A percentile compares a stretch with the other conserved stretches of the same genome.
These are phyloP conservation scores for Irpex sp. DNA, from an alignment of 1,284 basidiomycete genomes.

Conservation along the genomic window DNA sequence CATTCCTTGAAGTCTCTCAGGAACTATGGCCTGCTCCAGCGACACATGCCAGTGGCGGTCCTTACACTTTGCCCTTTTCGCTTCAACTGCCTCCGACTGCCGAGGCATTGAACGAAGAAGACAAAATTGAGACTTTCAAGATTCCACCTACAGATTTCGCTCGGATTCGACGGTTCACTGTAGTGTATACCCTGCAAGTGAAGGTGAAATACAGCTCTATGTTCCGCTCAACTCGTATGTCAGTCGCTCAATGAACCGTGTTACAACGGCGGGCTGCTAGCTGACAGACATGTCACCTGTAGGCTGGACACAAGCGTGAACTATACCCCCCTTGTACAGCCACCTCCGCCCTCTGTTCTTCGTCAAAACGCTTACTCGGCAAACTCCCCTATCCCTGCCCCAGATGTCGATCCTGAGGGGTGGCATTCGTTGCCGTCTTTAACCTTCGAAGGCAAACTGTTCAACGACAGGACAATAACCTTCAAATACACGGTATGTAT, in stretches of 20 bases:
- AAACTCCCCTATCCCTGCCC: background rate
- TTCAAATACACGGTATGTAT: background rate
- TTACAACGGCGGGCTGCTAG: background rate
- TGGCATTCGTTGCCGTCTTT: constrained; percentile 4
- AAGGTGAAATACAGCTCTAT: background rate
- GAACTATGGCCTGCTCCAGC: background rate
- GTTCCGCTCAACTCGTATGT: background rate
- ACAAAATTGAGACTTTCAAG: background rate
- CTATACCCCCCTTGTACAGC: constrained; percentile 2
- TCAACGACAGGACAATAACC: background rate
- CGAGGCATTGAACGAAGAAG: background rate
- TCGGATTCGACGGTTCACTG: background rate
- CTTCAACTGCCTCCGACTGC: background rate
- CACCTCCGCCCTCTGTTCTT: constrained; percentile 4
- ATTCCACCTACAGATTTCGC: background rate
- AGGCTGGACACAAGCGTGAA: constrained; percentile 1
- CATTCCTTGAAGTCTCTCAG: background rate
- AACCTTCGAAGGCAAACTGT: constrained; percentile 1
- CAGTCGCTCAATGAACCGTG: too few species aligned
- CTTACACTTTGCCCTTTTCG: background rate
- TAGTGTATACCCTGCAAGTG: background rate
- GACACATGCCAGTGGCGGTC: too few species aligned
- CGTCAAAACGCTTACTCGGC: constrained; percentile 5
- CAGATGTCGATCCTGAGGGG: constrained; percentile 6
- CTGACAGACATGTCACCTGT: background rate